Evolutionary conservation across 2,329 filamentous ascomycete genomes (phyloP).

Genomic region (Colletotrichum melonis): DNA sequence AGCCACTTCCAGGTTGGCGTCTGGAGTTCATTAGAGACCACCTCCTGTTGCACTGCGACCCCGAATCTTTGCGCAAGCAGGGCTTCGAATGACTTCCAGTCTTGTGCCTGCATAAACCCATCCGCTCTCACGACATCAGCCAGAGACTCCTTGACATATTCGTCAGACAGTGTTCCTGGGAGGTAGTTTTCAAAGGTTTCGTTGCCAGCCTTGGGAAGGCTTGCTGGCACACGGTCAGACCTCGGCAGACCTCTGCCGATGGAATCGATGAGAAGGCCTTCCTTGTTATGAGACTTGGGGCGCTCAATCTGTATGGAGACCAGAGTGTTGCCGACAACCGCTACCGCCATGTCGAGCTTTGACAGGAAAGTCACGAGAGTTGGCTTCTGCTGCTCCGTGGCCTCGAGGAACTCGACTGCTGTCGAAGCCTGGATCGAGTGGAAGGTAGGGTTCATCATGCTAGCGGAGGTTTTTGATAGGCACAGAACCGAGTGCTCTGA

Average conservation of each 20-base stretch:
- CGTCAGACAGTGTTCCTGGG: slow-evolving; percentile 62
- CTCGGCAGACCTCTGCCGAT: slow-evolving; percentile 70
- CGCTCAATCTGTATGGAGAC: slow-evolving; percentile 77
- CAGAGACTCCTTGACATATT: slow-evolving; percentile 59
- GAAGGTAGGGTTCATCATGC: slow-evolving; percentile 77
- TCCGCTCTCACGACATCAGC: slow-evolving; percentile 60
- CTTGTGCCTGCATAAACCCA: slow-evolving; percentile 55
- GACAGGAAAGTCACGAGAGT: slow-evolving; percentile 70
- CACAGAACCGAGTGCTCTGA: slow-evolving; percentile 75
- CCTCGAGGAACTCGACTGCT: slow-evolving; percentile 55
- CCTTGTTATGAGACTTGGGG: slow-evolving; percentile 65
- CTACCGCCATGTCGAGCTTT: slow-evolving; percentile 74
- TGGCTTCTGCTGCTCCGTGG: slow-evolving; percentile 46
- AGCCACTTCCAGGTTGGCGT: slow-evolving; percentile 64
- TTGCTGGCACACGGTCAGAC: slow-evolving; percentile 23
- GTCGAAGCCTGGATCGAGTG: slow-evolving; percentile 67
- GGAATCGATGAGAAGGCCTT: slow-evolving; percentile 78
- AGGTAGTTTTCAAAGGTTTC: slow-evolving; percentile 45
- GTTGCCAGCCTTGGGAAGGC: slow-evolving; percentile 27
- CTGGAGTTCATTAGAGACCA: slow-evolving; percentile 35
- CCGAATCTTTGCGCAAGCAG: slow-evolving; percentile 60
- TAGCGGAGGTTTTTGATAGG: slow-evolving; percentile 66
- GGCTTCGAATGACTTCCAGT: slow-evolving; percentile 62
- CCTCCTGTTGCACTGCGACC: slow-evolving; percentile 36
- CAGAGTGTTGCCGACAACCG: slow-evolving; percentile 71